These are phyloP conservation scores for Trypanosomatidae sp. DNA, from an alignment of 208 protist species.

Conservation along the genomic window DNA sequence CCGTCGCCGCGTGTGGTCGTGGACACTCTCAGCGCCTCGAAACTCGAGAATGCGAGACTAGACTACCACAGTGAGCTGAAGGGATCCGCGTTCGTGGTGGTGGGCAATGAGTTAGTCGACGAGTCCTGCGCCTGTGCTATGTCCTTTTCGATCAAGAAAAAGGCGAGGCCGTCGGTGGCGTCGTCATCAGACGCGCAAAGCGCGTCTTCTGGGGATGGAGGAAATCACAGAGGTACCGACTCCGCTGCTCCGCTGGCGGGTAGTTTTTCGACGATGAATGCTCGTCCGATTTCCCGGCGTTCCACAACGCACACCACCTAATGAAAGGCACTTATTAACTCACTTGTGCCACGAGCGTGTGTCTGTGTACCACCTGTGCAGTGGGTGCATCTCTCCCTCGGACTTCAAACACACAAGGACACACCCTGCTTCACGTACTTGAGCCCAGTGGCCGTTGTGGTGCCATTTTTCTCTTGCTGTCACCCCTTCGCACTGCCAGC, in stretches of 20 bases:
- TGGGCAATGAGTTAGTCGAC: conserved; percentile 90
- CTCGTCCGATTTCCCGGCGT: conserved; percentile 29
- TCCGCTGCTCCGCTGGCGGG: background rate
- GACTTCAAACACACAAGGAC: background rate
- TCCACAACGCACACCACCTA: conserved; percentile 6
- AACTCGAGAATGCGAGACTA: conserved; percentile 71
- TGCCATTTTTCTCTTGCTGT: too few species aligned
- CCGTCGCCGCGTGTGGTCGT: conserved; percentile 63
- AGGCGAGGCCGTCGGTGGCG: conserved; percentile 10
- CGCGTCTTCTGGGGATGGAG: background rate
- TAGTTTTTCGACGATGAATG: conserved; percentile 9
- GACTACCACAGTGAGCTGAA: conserved; percentile 92
- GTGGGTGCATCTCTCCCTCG: background rate
- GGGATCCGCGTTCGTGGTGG: conserved; percentile 84
- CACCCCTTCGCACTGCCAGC: too few species aligned
- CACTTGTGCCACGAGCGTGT: background rate
- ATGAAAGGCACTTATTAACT: background rate
- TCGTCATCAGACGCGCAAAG: background rate
- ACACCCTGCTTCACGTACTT: too few species aligned
- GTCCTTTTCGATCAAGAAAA: conserved; percentile 86
- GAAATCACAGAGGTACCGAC: background rate
- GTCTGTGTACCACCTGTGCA: background rate
- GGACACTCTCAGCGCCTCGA: conserved; percentile 66
- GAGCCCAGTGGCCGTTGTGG: too few species aligned
- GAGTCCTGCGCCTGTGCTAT: conserved; percentile 88